These are phyloP conservation scores for Zygoascus biomembranicola DNA, from an alignment of 805 yeast species.

Conservation along the genomic window DNA sequence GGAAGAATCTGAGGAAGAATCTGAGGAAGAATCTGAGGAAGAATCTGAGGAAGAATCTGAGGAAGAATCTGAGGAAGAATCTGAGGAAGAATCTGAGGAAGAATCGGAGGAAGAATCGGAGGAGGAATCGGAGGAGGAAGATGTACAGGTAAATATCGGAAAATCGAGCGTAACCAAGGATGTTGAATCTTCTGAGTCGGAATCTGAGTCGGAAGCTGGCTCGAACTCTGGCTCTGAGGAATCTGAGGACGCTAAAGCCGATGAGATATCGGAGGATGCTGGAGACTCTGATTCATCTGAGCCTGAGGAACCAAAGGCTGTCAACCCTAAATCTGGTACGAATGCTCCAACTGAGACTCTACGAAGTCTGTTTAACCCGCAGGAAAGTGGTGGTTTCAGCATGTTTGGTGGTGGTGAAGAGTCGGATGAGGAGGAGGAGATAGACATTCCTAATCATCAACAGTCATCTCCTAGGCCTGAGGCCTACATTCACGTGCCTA, in stretches of 20 bases:
- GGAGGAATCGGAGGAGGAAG: neutral
- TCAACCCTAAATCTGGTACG: conserved; percentile 2
- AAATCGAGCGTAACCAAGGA: neutral
- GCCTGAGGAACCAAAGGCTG: neutral
- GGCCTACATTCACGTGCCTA: neutral
- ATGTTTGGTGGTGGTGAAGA: conserved; percentile 15
- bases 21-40: conserved; percentile 2
- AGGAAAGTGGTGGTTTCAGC: conserved; percentile 11
- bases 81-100: no score
- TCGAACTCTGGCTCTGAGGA: no score
- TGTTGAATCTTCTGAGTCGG: no score
- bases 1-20: neutral
- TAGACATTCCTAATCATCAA: neutral
- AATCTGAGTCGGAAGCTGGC: no score
- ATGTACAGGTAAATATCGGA: neutral
- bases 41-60: conserved; percentile 4
- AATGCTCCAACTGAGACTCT: conserved; percentile 7
- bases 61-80: neutral
- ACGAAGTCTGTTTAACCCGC: conserved; percentile 13
- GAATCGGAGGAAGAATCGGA: no score
- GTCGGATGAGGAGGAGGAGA: conserved; percentile 9
- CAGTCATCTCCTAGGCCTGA: neutral
- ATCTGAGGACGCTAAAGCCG: neutral
- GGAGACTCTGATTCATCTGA: no score
- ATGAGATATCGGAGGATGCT: no score